A percentile compares a stretch with the other conserved stretches of the same genome.
phyloP scores from a whole-genome alignment of 441 rosid genomes.

The Corymbia citriodora region DNA sequence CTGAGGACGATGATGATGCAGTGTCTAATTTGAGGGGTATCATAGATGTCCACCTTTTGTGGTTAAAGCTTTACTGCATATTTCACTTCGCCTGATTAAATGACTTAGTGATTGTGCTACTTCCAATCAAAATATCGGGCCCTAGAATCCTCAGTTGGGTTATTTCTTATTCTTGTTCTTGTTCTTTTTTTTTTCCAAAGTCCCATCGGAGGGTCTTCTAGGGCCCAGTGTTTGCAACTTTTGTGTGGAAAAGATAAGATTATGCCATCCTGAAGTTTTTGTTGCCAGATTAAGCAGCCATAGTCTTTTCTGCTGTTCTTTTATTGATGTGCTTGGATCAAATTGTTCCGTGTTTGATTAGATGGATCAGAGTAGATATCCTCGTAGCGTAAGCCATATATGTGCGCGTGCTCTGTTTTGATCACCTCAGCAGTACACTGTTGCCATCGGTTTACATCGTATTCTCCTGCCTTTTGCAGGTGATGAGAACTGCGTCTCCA shows the following conservation, averaged over 20 bases:
- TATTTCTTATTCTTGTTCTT: neutral
- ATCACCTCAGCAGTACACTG: neutral
- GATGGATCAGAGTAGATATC: neutral
- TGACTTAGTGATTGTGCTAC: neutral
- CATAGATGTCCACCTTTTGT: neutral
- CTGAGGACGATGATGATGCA: conserved; percentile 36
- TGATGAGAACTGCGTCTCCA: conserved; percentile 61
- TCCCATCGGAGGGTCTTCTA: neutral
- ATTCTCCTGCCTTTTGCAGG: conserved; percentile 16
- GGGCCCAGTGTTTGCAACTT: neutral
- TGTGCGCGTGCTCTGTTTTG: fast-evolving
- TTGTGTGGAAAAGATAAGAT: neutral
- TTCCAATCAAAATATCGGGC: neutral
- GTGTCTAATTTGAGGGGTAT: conserved; percentile 44
- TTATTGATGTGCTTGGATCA: neutral
- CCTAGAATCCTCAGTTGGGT: neutral
- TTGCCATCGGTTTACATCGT: neutral
- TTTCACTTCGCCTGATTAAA: neutral
- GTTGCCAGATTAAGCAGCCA: neutral
- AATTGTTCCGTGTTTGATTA: neutral
- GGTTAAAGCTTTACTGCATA: neutral
- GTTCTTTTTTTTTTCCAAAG: fast-evolving
- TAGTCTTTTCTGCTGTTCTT: neutral
- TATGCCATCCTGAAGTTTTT: neutral
- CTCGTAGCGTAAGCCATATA: neutral